A percentile compares a stretch with the other conserved stretches of the same genome.
phyloP scores from a whole-genome alignment of 2,329 filamentous ascomycete species.

The Peltaster fructicola region DNA sequence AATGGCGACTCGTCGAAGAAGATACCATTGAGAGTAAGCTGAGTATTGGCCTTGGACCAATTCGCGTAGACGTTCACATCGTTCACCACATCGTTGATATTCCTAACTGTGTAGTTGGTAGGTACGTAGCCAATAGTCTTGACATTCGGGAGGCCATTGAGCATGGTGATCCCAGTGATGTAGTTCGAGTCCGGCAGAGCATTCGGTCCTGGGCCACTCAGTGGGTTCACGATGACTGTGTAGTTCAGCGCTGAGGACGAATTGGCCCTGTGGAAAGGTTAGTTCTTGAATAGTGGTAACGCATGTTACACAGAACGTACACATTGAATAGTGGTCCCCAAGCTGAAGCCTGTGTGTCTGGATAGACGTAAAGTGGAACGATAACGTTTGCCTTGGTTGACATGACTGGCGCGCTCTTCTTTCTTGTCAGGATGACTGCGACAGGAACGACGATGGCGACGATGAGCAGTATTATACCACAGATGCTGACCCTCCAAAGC shows the following conservation, averaged over 20 bases:
- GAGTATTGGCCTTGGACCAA: conserved; percentile 8
- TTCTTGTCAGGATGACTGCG: conserved; percentile 6
- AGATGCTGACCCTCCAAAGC: background rate
- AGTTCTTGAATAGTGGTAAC: background rate
- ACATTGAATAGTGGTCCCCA: conserved; percentile 9
- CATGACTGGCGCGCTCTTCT: conserved; percentile 4
- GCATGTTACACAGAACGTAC: conserved; percentile 4
- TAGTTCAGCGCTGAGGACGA: conserved; percentile 7
- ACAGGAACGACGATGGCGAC: conserved; percentile 6
- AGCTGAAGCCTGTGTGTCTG: conserved; percentile 3
- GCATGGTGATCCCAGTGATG: conserved; percentile 10
- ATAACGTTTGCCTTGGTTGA: conserved; percentile 6
- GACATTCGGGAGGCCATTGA: conserved; percentile 13
- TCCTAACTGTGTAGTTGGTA: conserved; percentile 9
- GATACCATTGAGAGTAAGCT: conserved; percentile 10
- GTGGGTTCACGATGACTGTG: conserved; percentile 10
- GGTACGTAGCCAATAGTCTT: conserved; percentile 14
- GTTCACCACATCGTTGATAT: conserved; percentile 6
- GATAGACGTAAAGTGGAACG: conserved; percentile 9
- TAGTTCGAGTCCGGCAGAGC: conserved; percentile 10
- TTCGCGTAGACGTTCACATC: conserved; percentile 12
- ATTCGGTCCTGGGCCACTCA: conserved; percentile 7
- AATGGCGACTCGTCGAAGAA: conserved; percentile 13
- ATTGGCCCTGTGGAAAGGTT: conserved; percentile 3
- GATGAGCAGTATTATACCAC: background rate